Evolutionary conservation across 164 flowering plant species (phyloP).

Genomic region (Vitis amurensis): DNA sequence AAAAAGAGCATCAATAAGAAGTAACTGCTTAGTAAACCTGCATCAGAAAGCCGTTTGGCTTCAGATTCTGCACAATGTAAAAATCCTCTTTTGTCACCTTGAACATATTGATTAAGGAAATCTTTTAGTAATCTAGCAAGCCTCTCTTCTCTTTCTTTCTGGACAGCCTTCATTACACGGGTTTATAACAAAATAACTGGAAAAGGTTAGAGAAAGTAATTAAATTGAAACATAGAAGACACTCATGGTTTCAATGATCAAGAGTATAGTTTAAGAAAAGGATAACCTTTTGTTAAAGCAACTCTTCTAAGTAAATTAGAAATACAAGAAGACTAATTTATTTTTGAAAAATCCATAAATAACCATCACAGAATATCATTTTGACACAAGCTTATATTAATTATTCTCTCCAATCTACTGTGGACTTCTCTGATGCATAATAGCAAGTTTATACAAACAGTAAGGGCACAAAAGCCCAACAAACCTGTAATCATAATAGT

Average conservation of each 20-base stretch:
- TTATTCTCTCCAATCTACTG: too few relatives aligned
- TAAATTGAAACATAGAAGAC: too few relatives aligned
- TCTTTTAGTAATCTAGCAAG: slow-evolving; percentile 61
- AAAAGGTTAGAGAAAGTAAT: slow-evolving; percentile 1
- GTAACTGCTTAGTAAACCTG: slow-evolving; percentile 41
- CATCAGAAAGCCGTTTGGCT: slow-evolving; percentile 67
- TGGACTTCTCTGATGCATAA: too few relatives aligned
- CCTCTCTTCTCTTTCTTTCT: slow-evolving; percentile 88
- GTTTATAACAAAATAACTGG: background rate
- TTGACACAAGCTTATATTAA: too few relatives aligned
- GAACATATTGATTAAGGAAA: slow-evolving; percentile 72
- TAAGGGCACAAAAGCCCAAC: too few relatives aligned
- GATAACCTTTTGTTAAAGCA: background rate
- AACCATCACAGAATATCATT: too few relatives aligned
- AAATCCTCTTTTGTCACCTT: slow-evolving; percentile 73
- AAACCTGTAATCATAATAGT: too few relatives aligned
- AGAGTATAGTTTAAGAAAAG: too few relatives aligned
- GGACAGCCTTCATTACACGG: slow-evolving; percentile 58
- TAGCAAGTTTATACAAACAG: too few relatives aligned
- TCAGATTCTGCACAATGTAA: slow-evolving; percentile 64
- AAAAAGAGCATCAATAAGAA: background rate
- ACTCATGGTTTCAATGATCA: too few relatives aligned
- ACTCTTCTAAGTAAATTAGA: background rate
- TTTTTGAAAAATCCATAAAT: too few relatives aligned
- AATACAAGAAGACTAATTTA: background rate